Conservation (phyloP, 495 filamentous ascomycete genomes). For the Aspergillus nanangensis region DNA sequence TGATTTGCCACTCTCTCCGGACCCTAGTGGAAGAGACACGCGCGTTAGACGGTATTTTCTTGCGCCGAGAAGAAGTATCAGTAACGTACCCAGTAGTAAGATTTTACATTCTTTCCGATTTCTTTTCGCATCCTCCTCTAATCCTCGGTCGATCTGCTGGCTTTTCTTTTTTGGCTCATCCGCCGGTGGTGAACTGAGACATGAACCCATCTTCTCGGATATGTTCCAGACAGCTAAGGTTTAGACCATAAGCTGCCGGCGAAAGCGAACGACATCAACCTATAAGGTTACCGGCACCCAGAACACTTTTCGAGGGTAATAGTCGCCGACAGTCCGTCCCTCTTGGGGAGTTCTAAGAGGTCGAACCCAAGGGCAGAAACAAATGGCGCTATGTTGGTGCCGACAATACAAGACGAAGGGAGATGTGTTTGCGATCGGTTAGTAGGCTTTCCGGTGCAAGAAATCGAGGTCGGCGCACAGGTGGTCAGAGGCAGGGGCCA, state of each 20-base stretch:
- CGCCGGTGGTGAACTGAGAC: conserved; percentile 73
- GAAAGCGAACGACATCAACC: conserved; percentile 22
- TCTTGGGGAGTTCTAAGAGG: background rate
- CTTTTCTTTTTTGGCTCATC: conserved; percentile 90
- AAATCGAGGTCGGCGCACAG: conserved; percentile 13
- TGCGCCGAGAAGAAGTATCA: background rate
- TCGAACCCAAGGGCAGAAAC: no score
- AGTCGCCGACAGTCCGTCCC: background rate
- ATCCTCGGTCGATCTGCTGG: conserved; percentile 83
- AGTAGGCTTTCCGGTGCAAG: conserved; percentile 2
- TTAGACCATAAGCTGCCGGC: conserved; percentile 22
- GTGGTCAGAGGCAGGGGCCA: conserved; percentile 6
- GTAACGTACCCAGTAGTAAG: conserved; percentile 74
- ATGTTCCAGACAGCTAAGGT: conserved; percentile 21
- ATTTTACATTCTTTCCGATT: conserved; percentile 98
- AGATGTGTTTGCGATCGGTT: conserved; percentile 2
- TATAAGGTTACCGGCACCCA: conserved; percentile 5
- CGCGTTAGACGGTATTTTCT: conserved; percentile 7
- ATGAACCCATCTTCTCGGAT: conserved; percentile 68
- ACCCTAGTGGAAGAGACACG: conserved; percentile 51
- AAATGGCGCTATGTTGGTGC: no score
- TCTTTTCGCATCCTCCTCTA: conserved; percentile 89
- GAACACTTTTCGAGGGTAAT: conserved; percentile 1
- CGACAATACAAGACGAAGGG: no score
- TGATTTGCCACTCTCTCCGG: conserved; percentile 97